Evolutionary conservation across 2,329 filamentous ascomycete species (phyloP).

Genomic region (Cladosporium sp.): DNA sequence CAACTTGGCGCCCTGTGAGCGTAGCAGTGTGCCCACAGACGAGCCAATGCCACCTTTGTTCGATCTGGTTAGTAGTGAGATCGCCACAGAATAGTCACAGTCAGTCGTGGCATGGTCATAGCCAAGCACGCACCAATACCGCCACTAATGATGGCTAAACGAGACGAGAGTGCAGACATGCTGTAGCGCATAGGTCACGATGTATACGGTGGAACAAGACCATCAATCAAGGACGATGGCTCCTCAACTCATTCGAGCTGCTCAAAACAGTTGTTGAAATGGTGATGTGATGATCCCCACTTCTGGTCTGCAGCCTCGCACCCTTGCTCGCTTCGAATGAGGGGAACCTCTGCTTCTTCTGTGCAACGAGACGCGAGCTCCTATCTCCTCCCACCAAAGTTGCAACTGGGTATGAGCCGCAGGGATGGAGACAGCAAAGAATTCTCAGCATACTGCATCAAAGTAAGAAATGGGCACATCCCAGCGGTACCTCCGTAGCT

Average conservation of each 20-base stretch:
- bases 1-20: constrained; percentile 39
- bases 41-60: constrained; percentile 39
- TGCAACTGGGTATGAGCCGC: no score
- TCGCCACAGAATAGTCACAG: neutral
- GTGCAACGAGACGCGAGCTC: no score
- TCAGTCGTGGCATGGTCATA: neutral
- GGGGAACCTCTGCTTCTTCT: neutral
- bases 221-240: no score
- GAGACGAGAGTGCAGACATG: constrained; percentile 30
- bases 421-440: no score
- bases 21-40: constrained; percentile 39
- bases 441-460: no score
- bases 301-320: neutral
- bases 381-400: no score
- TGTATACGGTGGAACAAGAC: no score
- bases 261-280: no score
- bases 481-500: no score
- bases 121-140: constrained; percentile 35
- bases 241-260: no score
- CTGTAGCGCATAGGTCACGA: neutral
- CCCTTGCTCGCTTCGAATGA: neutral
- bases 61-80: neutral
- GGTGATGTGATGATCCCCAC: neutral
- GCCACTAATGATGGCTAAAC: constrained; percentile 42
- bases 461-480: no score